Evolutionary conservation across 75 land plant species (phyloP), one percentile per base, ranked within the genome.

Genomic region (Chamaecyparis obtusa): DNA sequence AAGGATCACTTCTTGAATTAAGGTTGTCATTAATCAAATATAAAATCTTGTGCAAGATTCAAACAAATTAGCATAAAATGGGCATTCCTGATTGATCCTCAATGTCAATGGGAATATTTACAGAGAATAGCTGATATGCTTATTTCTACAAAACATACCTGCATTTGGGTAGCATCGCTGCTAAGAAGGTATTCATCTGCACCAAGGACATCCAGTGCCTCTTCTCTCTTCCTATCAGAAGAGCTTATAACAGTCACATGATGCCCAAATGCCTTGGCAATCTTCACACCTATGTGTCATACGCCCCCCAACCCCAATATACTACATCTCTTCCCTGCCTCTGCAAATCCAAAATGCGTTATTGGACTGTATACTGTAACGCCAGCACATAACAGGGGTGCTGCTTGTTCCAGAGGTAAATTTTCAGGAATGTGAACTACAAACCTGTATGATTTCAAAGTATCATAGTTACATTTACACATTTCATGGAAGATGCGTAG

Each of bases 191-290:
- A 98, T 8, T 67, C 92, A 81, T 98, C 99, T 14, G 99, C 99
- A 24, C 96, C 95, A 5, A 98, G 89, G 64, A 94, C 88, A 17
- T 95, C 95, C 35, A 93, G 75, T 3, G 99, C 99, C 88, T 98
- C 99, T 32, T 72, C 88, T 54, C 89, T 90, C 87, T 98, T 98
- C 87, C 82, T 91, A 64, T 93, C 89, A 5, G 99, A 98, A 2
- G 99, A 95, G 92, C 99, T 98, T 64, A 98, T 94, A 14, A 94
- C 95, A 57, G 99, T 95, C 76, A 98, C 99, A 72, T 97, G 95
- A 84, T 94, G 95, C 30, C 99, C 99, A 91, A 98, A 92, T 0
- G 97, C 97, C 87, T 98, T 98, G 64, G 94, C 99, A 46, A 98
- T 89, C 87, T 93, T 93, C 55, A 94, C 99, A 5, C 94, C 99